These are phyloP conservation scores for Thelonectria rubi DNA, from an alignment of 2,329 filamentous ascomycete genomes.

Conservation along the genomic window DNA sequence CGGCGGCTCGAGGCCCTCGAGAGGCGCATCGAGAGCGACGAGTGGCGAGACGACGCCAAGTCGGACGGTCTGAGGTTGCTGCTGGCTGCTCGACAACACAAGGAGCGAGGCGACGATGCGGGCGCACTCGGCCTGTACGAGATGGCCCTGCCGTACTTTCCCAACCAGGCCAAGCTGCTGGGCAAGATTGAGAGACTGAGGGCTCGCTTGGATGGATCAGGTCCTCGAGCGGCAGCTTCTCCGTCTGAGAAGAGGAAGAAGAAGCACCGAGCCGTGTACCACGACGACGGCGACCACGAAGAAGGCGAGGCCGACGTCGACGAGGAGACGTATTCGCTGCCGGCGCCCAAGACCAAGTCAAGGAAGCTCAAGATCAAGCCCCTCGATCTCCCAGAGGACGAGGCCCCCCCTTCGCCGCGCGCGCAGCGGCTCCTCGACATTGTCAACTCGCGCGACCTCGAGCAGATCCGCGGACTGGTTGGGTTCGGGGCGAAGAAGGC, in stretches of 20 bases:
- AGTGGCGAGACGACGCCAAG: conserved; percentile 71
- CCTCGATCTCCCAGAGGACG: conserved; percentile 50
- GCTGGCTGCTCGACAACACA: conserved; percentile 91
- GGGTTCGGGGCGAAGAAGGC: conserved; percentile 80
- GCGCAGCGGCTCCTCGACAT: conserved; percentile 72
- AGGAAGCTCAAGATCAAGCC: conserved; percentile 46
- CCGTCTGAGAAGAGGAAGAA: conserved; percentile 42
- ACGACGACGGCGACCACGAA: conserved; percentile 52
- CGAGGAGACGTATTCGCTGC: conserved; percentile 45
- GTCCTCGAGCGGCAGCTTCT: conserved; percentile 23
- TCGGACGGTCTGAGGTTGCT: conserved; percentile 86
- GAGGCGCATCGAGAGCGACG: conserved; percentile 77
- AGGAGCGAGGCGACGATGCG: conserved; percentile 80
- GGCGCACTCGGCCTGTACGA: conserved; percentile 88
- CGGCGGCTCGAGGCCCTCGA: conserved; percentile 85
- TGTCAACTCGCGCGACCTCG: conserved; percentile 76
- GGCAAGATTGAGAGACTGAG: conserved; percentile 73
- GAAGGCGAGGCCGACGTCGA: conserved; percentile 55
- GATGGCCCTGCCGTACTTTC: conserved; percentile 84
- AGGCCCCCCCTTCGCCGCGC: conserved; percentile 59
- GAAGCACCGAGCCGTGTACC: conserved; percentile 41
- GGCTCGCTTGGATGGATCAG: conserved; percentile 55
- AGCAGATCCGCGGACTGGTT: conserved; percentile 71
- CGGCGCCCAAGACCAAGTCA: conserved; percentile 41
- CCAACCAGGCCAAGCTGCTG: conserved; percentile 79